Conservation (phyloP, 441 rosid species). For the Populus trichocarpa region DNA sequence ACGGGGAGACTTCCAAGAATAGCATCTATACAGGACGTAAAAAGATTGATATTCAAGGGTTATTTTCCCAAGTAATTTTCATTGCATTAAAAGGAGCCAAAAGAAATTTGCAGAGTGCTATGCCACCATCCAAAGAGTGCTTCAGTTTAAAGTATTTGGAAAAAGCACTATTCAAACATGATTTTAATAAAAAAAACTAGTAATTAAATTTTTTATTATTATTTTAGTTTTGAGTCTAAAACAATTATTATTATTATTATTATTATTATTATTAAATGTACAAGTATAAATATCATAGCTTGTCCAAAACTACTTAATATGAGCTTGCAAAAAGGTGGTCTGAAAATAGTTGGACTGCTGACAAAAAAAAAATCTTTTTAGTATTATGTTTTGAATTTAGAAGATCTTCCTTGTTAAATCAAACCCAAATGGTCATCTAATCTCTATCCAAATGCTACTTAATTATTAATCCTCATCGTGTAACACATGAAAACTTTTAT, state of each 20-base stretch:
- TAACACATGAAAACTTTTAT: not conserved
- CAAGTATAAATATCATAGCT: not conserved
- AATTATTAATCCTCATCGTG: not conserved
- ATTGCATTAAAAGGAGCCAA: conserved; percentile 23
- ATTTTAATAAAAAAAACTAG: too few relatives aligned
- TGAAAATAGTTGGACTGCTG: not conserved
- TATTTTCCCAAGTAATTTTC: conserved; percentile 16
- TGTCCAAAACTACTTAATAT: not conserved
- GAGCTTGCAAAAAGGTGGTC: not conserved
- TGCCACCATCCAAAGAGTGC: not conserved
- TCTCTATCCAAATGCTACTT: not conserved
- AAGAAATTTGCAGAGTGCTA: conserved; percentile 14
- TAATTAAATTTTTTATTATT: too few relatives aligned
- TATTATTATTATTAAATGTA: not conserved
- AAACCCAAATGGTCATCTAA: not conserved
- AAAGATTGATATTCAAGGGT: conserved; percentile 9
- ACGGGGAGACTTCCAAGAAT: conserved; percentile 11
- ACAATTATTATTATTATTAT: not conserved
- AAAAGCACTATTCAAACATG: not conserved
- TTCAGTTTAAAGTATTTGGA: conserved; percentile 16
- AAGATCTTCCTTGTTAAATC: not conserved
- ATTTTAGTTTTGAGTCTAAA: not conserved
- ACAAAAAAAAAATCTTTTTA: not conserved
- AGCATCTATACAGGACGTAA: conserved; percentile 7
- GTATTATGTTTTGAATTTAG: too few relatives aligned